These are phyloP conservation scores for Wickerhamiella cacticola DNA, from an alignment of 805 yeast species.

Conservation along the genomic window DNA sequence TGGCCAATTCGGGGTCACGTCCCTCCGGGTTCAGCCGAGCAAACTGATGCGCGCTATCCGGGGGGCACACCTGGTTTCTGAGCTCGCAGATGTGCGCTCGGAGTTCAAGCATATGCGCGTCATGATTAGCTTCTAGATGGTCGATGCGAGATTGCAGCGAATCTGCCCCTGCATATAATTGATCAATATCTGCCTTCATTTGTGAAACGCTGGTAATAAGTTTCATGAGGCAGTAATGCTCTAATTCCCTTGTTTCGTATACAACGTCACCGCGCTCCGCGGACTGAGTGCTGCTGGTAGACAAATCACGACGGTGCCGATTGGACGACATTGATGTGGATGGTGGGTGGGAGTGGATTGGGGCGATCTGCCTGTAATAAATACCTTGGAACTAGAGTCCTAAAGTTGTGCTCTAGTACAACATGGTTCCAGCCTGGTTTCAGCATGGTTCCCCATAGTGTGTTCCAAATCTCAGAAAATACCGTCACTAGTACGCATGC, in stretches of 20 bases:
- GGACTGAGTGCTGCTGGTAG: not conserved
- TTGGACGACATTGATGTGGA: not conserved
- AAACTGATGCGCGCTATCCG: no score
- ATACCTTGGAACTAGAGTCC: no score
- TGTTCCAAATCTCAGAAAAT: no score
- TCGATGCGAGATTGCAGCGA: not conserved
- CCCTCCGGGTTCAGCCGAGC: not conserved
- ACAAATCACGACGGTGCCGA: not conserved
- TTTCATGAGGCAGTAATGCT: constrained; percentile 5
- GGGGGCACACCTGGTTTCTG: not conserved
- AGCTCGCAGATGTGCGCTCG: not conserved
- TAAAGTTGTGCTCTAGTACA: no score
- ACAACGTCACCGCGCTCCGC: not conserved
- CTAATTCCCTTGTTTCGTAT: constrained; percentile 3
- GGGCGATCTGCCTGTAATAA: no score
- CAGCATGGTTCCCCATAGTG: no score
- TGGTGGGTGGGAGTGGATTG: not conserved
- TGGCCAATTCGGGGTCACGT: not conserved
- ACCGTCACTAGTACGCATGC: no score
- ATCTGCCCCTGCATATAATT: not conserved
- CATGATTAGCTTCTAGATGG: not conserved
- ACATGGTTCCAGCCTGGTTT: no score
- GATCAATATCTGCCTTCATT: not conserved
- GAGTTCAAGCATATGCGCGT: constrained; percentile 1
- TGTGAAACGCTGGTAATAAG: not conserved